Evolutionary conservation across 129 eudicot genomes (phyloP).

Genomic region (Oenanthe sinensis): DNA sequence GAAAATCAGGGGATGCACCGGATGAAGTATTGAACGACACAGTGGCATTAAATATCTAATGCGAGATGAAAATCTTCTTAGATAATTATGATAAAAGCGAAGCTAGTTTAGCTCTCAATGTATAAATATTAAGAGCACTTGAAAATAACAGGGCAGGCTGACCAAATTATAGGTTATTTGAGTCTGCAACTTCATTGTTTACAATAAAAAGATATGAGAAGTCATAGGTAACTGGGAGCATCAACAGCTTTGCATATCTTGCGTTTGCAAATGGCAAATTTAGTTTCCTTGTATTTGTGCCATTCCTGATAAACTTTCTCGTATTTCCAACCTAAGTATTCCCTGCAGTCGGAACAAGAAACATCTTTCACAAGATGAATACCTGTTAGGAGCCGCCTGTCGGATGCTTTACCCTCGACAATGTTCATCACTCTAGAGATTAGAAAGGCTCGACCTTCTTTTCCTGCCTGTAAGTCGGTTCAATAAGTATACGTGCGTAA

Average conservation of each 20-base stretch:
- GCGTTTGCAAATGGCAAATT: not conserved
- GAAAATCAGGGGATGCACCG: too few relatives aligned
- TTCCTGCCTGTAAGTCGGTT: slow-evolving; percentile 5
- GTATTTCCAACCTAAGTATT: slow-evolving; percentile 52
- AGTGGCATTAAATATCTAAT: too few relatives aligned
- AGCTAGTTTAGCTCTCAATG: too few relatives aligned
- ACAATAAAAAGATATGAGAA: not conserved
- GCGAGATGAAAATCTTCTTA: too few relatives aligned
- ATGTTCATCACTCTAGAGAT: slow-evolving; percentile 37
- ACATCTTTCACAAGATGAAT: slow-evolving; percentile 37
- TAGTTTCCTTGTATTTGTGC: not conserved
- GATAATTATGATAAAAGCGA: too few relatives aligned
- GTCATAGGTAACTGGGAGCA: not conserved
- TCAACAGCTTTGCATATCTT: slow-evolving; percentile 1
- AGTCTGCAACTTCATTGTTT: not conserved
- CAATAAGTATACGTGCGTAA: too few relatives aligned
- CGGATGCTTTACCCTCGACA: slow-evolving; percentile 22
- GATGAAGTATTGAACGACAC: too few relatives aligned
- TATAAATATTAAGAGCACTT: too few relatives aligned
- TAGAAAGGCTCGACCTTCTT: slow-evolving; percentile 34
- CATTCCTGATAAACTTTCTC: slow-evolving; percentile 4
- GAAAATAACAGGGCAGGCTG: not conserved
- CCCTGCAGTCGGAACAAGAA: slow-evolving; percentile 31
- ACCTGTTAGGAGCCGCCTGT: slow-evolving; percentile 26
- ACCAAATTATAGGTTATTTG: too few relatives aligned